These are phyloP conservation scores for Stagonosporopsis rhizophila DNA, from an alignment of 2,329 filamentous ascomycete species.

Conservation along the genomic window DNA sequence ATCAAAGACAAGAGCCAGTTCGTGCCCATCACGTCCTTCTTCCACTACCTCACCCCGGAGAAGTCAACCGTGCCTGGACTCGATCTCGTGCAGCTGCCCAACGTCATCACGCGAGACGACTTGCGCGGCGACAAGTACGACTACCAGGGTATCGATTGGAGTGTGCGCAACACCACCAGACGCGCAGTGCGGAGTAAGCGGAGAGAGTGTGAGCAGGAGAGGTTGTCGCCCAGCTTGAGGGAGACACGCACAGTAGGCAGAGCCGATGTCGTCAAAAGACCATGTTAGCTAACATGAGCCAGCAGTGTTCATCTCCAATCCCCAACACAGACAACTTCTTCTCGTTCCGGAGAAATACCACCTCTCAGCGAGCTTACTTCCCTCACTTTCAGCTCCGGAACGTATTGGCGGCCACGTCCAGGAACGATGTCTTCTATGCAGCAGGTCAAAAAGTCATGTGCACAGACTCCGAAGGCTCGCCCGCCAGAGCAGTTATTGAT, in stretches of 20 bases:
- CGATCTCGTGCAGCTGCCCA: conserved; percentile 34
- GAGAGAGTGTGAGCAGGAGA: conserved; percentile 30
- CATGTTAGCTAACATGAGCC: neutral
- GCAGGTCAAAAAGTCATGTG: conserved; percentile 56
- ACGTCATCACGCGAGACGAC: conserved; percentile 40
- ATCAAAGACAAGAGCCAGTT: conserved; percentile 41
- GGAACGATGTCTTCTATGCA: conserved; percentile 64
- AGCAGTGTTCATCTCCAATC: conserved; percentile 32
- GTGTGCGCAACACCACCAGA: conserved; percentile 38
- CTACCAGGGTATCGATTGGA: conserved; percentile 51
- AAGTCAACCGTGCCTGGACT: conserved; percentile 29
- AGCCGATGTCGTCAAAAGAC: neutral
- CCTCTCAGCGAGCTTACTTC: conserved; percentile 57
- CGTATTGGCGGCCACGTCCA: conserved; percentile 61
- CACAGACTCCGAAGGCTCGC: conserved; percentile 56
- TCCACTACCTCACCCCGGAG: conserved; percentile 27
- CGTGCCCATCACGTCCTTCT: conserved; percentile 39
- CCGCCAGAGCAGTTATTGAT: conserved; percentile 57
- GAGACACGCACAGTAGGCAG: conserved; percentile 30
- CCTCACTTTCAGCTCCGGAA: conserved; percentile 68
- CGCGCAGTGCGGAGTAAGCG: conserved; percentile 35
- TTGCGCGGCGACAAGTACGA: conserved; percentile 46
- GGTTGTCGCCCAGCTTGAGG: conserved; percentile 25
- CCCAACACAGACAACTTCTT: conserved; percentile 56
- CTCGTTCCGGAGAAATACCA: conserved; percentile 58